Percentiles rank a stretch among this genome's conserved stretches.
These are phyloP conservation scores for Orbilia javanica DNA, from an alignment of 2,329 filamentous ascomycete species.

Conservation along the genomic window DNA sequence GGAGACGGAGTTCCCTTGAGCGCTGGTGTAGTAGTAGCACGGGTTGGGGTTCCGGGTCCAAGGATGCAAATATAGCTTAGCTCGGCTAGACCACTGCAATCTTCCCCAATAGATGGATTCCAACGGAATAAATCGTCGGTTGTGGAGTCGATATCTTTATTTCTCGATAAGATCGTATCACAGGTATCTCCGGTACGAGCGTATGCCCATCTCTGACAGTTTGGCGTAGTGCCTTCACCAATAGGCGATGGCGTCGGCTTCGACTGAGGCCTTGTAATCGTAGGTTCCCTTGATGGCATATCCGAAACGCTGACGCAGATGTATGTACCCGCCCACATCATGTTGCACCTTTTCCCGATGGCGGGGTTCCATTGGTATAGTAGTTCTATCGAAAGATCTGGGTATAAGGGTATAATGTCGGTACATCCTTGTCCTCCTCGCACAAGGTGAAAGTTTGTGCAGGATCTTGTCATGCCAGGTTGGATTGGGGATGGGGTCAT, in stretches of 20 bases:
- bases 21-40: neutral
- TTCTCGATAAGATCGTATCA: neutral
- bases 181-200: constrained; percentile 7
- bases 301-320: constrained; percentile 28
- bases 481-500: neutral
- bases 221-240: constrained; percentile 17
- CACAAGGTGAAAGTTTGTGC: constrained; percentile 37
- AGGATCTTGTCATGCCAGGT: constrained; percentile 26
- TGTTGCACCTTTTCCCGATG: constrained; percentile 19
- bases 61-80: constrained; percentile 9
- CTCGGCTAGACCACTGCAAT: constrained; percentile 16
- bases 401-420: constrained; percentile 31
- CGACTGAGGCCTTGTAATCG: neutral
- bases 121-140: constrained; percentile 26
- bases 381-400: constrained; percentile 8
- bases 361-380: constrained; percentile 41
- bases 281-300: neutral
- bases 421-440: constrained; percentile 10
- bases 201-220: constrained; percentile 22
- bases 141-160: neutral
- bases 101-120: constrained; percentile 14
- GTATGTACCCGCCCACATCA: constrained; percentile 30
- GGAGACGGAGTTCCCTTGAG: constrained; percentile 41
- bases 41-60: neutral
- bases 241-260: constrained; percentile 30